Evolutionary conservation across 1,284 basidiomycete species (phyloP), one percentile per base, ranked within the genome.

Genomic region (Agaricales sp.): DNA sequence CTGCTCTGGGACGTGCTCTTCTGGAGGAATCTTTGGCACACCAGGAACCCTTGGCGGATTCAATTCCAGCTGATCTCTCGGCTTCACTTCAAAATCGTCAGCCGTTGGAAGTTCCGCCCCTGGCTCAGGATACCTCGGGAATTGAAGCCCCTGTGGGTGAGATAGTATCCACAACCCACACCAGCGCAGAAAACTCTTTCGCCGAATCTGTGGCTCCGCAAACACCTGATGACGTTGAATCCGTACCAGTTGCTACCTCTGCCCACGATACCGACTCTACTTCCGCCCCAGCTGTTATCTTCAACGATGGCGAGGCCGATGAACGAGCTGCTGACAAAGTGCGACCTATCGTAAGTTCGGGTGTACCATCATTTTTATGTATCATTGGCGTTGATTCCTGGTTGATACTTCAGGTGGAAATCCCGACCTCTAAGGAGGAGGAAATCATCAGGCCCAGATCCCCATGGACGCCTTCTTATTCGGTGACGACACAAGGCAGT

Each of bases 391-490:
- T 30, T 30, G 26, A 30, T 14, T 14, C 14, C 6, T 30, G 6
- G 26, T 30, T 6, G 6, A 30, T 30, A 30, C 14, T 14, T 14
- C 14, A 30, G 26, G 14, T 14, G 6, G 26, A 14, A 30, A 30
- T 30, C 14, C 26, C 26, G 6, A 14, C 26, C 6, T 6, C 26
- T 6, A 30, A 6, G 14, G 26, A 6, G 14, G 26, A 30, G 26
- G 26, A 14, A 6, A 30, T 30, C 14, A 6, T 14, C 6, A 30
- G 26, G 14, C 26, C 26, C 14, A 30, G 14, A 14, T 51, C 44
- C 22, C 46, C 54, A 20, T 59, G 58, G 58, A 56, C 58, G 6
- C 56, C 57, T 18, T 57, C 58, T 6, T 59, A 59, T 46, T 57
- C 58, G 12, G 54, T 55, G 8, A 54, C 54, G 46, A 51, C 51